Base-by-base conservation (phyloP, 345 rosid genomes). In the Arabis alpina region DNA sequence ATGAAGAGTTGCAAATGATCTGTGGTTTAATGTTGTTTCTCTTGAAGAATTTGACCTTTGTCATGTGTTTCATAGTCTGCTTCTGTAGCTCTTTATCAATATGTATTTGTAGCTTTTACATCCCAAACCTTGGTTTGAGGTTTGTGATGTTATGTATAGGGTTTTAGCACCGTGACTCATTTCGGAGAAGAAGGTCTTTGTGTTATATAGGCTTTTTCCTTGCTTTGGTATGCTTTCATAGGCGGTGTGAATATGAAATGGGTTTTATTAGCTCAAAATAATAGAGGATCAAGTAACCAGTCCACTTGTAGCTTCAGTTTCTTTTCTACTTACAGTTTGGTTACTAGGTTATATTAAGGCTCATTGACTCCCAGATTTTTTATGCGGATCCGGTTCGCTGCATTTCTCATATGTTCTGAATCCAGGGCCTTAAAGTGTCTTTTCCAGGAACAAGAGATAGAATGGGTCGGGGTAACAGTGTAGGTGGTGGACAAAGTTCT, bases 401-500 rank as follows among this genome's bases (percentile, higher is more conserved):
- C n/a, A 16, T 28, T 19, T 43, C 40, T 43, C 15, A 12, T 61
- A n/a, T n/a, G 41, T 48, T 28, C 10, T 9, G 12, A 43, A 28
- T 27, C 5, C 28, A 47, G 55, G 43, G 54, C 3, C 52, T 14
- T 32, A 11, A 47, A 3, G 19, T 6, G 5, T 23, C 5, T 14
- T 15, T 14, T 30, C 8, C 49, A 37, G 30, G 49, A 44, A 54
- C 58, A 60, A 51, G 56, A 19, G 59, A 72, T 53, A 67, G 53
- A 36, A 90, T 90, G 92, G 89, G 90, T 56, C 94, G 92, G 50
- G 97, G 97, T 80, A 84, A 81, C 51, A 88, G 97, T 63, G 66
- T 80, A 34, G 97, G 97, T 54, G 97, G 97, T 30, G 94, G 94
- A 14, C 97, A 86, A 83, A 90, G 97, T 71, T 90, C 97, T 36